Conservation (phyloP, 1,284 basidiomycete species). For the Trichosporon asahii region DNA sequence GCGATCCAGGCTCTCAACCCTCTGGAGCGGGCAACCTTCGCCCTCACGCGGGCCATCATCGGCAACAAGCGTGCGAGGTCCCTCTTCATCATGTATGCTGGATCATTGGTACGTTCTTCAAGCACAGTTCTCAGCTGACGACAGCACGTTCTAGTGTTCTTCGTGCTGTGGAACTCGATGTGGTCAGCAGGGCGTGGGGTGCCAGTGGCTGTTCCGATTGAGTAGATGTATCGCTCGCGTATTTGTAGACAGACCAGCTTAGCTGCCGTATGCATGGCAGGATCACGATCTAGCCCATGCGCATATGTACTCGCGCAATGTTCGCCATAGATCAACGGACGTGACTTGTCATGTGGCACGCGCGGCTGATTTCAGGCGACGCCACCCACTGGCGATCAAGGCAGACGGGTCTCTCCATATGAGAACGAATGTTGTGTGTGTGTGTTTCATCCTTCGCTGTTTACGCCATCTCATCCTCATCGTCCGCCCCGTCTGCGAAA, state of each 20-base stretch:
- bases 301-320: not conserved
- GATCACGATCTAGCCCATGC: not conserved
- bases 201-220: conserved; percentile 11
- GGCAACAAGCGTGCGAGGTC: conserved; percentile 75
- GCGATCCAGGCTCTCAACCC: conserved; percentile 89
- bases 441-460: not conserved
- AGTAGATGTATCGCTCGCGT: conserved; percentile 4
- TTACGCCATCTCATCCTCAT: not conserved
- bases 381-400: not conserved
- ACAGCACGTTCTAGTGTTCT: conserved; percentile 47
- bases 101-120: conserved; percentile 37
- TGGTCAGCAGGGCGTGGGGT: conserved; percentile 36
- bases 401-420: not conserved
- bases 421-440: not conserved
- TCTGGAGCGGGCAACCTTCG: conserved; percentile 80
- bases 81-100: conserved; percentile 50
- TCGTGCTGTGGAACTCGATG: conserved; percentile 48
- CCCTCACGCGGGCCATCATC: conserved; percentile 77
- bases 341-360: not conserved
- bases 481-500: not conserved
- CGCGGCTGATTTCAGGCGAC: not conserved
- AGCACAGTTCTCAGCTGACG: not conserved
- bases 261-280: not conserved
- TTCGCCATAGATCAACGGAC: not conserved
- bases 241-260: not conserved